Conservation (phyloP, 768 basidiomycete species). For the Paxillus rubicundulus region DNA sequence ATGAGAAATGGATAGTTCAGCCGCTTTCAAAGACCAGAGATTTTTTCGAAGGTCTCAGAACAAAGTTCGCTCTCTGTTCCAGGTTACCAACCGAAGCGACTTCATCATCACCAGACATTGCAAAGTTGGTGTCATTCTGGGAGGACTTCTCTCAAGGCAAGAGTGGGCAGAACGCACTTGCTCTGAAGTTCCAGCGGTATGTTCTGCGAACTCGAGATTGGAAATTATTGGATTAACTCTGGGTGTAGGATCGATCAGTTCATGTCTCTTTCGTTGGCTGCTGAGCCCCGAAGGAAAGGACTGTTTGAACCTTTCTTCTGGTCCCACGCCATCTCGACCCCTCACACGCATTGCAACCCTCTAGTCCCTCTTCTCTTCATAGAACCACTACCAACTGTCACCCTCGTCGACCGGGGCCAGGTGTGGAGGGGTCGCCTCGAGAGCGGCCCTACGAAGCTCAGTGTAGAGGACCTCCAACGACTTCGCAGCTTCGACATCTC, state of each 20-base stretch:
- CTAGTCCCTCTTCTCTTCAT: slow-evolving; percentile 72
- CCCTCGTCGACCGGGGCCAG: slow-evolving; percentile 64
- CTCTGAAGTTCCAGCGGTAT: slow-evolving; percentile 62
- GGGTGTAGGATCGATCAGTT: slow-evolving; percentile 65
- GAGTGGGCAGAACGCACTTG: slow-evolving; percentile 40
- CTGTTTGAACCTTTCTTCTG: slow-evolving; percentile 79
- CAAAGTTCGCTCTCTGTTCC: slow-evolving; percentile 50
- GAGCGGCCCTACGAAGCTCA: slow-evolving; percentile 46
- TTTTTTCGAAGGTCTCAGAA: slow-evolving; percentile 53
- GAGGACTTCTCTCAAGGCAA: slow-evolving; percentile 40
- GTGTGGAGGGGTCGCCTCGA: slow-evolving; percentile 68
- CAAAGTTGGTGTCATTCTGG: slow-evolving; percentile 58
- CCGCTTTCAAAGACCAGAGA: slow-evolving; percentile 40
- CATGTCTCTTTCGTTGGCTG: slow-evolving; percentile 71
- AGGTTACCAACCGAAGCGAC: slow-evolving; percentile 36
- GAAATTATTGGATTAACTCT: background rate
- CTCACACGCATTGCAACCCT: slow-evolving; percentile 41
- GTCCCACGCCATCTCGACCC: slow-evolving; percentile 42
- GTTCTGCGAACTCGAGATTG: slow-evolving; percentile 20
- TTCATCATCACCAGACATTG: slow-evolving; percentile 45
- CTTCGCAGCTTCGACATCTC: slow-evolving; percentile 52
- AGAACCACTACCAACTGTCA: slow-evolving; percentile 65
- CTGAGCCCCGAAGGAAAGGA: slow-evolving; percentile 72
- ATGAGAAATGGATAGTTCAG: slow-evolving; percentile 43
- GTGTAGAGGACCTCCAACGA: slow-evolving; percentile 57